These are phyloP conservation scores for Rubroboletus satanas DNA, from an alignment of 768 basidiomycete genomes.

Conservation along the genomic window DNA sequence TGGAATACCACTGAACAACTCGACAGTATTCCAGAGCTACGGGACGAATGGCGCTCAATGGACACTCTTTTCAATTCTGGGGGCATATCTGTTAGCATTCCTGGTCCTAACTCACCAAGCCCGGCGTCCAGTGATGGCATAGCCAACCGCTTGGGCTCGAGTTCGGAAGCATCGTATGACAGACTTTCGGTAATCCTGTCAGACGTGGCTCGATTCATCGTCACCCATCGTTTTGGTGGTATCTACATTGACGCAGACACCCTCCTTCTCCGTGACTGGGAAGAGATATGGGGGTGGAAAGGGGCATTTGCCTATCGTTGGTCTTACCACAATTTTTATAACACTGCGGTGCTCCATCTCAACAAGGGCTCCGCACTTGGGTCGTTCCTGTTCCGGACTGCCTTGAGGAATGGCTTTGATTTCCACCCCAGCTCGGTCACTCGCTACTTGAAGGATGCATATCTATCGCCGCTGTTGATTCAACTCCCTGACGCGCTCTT, in stretches of 20 bases:
- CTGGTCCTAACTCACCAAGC: slow-evolving; percentile 21
- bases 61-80: slow-evolving; percentile 84
- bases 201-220: slow-evolving; percentile 94
- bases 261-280: slow-evolving; percentile 90
- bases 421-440: slow-evolving; percentile 95
- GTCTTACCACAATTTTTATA: slow-evolving; percentile 89
- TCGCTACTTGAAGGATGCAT: slow-evolving; percentile 78
- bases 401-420: slow-evolving; percentile 85
- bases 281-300: slow-evolving; percentile 93
- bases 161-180: slow-evolving; percentile 60
- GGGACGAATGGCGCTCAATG: slow-evolving; percentile 80
- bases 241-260: slow-evolving; percentile 95
- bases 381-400: slow-evolving; percentile 88
- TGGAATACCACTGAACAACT: slow-evolving; percentile 98
- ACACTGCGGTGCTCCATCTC: slow-evolving; percentile 88
- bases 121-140: slow-evolving; percentile 7
- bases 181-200: slow-evolving; percentile 88
- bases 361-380: slow-evolving; percentile 87
- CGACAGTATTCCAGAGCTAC: slow-evolving; percentile 80
- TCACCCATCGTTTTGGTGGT: slow-evolving; percentile 91
- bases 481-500: slow-evolving; percentile 89
- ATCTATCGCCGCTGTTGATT: slow-evolving; percentile 69
- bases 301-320: slow-evolving; percentile 95
- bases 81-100: slow-evolving; percentile 68
- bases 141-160: slow-evolving; percentile 51